Base-by-base conservation (phyloP, 768 basidiomycete genomes). In the Cystobasidium tubakii region DNA sequence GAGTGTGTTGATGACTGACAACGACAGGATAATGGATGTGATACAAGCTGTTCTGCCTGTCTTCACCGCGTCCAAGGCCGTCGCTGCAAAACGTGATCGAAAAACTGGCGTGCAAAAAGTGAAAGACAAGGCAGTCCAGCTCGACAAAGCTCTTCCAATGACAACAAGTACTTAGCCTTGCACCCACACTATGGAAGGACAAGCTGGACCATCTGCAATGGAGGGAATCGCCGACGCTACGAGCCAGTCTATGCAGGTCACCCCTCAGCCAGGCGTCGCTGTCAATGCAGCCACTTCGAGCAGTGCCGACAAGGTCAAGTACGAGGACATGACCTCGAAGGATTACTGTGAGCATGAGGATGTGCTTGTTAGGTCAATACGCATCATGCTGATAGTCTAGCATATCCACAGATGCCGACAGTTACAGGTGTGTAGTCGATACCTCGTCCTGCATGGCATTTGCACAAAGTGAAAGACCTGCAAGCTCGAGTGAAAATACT, bases 301-400 rank as follows among this genome's bases (percentile, higher is more conserved):
- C 33, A 34, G 10, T 42, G 21, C 33, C 31, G 63, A 43, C 15
- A 36, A 15, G 7, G 34, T 55, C 10, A 29, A 57, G 10, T 63
- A 31, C 64, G 43, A 66, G 34, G 72, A 73, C 31, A 73, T 73
- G 72, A 73, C 72, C 39, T 73, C 72, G 25, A 73, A 46, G 55
- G 72, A 73, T 36, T 73, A 73, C 72, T 73, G 64, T 73, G 25
- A 17, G 69, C 21, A 44, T 44, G 10, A 15, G 10, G 31, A 6
- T 69, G 29, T 54, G 46, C 12, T 54, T 21, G 27, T 10, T 42
- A 33, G 7, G 55, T n/a, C 36, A n/a, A 39, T 2, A 4, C 53
- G 50, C 15, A 23, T 25, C 34, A 27, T 31, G 19, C 33, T 57
- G 25, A 71, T 27, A 10, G 9, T 23, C 29, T 31, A 17, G 42